Evolutionary conservation across 371 early-diverging fungal genomes (phyloP).

Genomic region (Gilbertella persicaria): DNA sequence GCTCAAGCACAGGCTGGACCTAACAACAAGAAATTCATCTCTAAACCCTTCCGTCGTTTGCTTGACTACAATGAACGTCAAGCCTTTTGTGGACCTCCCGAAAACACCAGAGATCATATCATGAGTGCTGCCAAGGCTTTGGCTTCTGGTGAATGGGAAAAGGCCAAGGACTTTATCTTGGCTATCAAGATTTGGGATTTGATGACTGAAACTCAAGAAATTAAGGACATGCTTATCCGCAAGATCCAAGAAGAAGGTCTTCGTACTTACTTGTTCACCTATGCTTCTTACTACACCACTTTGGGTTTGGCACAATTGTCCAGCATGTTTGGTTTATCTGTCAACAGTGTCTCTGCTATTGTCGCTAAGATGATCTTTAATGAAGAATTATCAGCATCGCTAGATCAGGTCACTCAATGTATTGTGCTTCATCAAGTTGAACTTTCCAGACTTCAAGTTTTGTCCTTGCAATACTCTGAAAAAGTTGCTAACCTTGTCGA

Average conservation of each 20-base stretch:
- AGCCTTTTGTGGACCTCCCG: slow-evolving; percentile 95
- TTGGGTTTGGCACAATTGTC: slow-evolving; percentile 81
- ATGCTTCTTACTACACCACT: slow-evolving; percentile 86
- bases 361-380: slow-evolving; percentile 92
- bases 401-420: slow-evolving; percentile 79
- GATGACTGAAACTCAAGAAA: slow-evolving; percentile 75
- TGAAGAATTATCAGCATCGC: slow-evolving; percentile 84
- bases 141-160: slow-evolving; percentile 92
- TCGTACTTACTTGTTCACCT: slow-evolving; percentile 94
- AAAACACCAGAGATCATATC: slow-evolving; percentile 96
- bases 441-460: slow-evolving; percentile 81
- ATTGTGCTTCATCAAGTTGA: slow-evolving; percentile 85
- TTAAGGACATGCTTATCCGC: slow-evolving; percentile 86
- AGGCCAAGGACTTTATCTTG: slow-evolving; percentile 78
- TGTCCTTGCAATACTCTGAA: slow-evolving; percentile 86
- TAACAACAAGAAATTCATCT: slow-evolving; percentile 80
- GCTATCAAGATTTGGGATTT: slow-evolving; percentile 96
- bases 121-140: slow-evolving; percentile 95
- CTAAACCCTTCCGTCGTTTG: slow-evolving; percentile 92
- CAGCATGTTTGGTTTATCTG: slow-evolving; percentile 83
- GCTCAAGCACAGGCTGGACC: slow-evolving; percentile 88
- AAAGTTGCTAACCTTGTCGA: slow-evolving; percentile 89
- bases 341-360: slow-evolving; percentile 68
- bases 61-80: slow-evolving; percentile 94
- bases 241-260: slow-evolving; percentile 96